These are phyloP conservation scores for Cichorium intybus DNA, from an alignment of 140 eudicot genomes.

Conservation along the genomic window DNA sequence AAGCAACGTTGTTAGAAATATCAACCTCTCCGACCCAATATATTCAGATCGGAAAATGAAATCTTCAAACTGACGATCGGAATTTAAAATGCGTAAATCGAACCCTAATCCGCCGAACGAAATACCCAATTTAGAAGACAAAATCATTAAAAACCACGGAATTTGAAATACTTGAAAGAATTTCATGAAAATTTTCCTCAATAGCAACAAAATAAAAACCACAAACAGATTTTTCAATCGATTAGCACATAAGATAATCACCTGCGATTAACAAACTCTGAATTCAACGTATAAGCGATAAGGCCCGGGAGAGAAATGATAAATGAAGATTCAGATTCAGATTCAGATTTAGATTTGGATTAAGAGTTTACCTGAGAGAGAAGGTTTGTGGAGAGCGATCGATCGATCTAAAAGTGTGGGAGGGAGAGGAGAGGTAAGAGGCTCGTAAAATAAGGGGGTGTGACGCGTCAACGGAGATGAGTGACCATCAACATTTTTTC, in stretches of 20 bases:
- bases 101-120: conserved; percentile 7
- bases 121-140: neutral
- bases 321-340: conserved; percentile 16
- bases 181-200: neutral
- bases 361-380: conserved; percentile 22
- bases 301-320: conserved; percentile 2
- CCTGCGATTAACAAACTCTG: conserved; percentile 1
- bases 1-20: neutral
- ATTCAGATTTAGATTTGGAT: conserved; percentile 15
- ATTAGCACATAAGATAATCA: conserved; percentile 10
- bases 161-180: neutral
- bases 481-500: conserved; percentile 14
- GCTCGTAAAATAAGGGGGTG: conserved; percentile 30
- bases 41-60: conserved; percentile 15
- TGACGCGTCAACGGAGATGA: conserved; percentile 28
- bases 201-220: conserved; percentile 1
- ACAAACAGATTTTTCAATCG: conserved; percentile 1
- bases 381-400: conserved; percentile 17
- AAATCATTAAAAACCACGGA: neutral
- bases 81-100: neutral
- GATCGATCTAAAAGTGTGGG: conserved; percentile 29
- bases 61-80: neutral
- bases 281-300: conserved; percentile 12
- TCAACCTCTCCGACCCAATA: neutral
- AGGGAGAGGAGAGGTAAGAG: conserved; percentile 16